phyloP scores from a whole-genome alignment of 177 flowering plant genomes.

The Vitis hybrid region DNA sequence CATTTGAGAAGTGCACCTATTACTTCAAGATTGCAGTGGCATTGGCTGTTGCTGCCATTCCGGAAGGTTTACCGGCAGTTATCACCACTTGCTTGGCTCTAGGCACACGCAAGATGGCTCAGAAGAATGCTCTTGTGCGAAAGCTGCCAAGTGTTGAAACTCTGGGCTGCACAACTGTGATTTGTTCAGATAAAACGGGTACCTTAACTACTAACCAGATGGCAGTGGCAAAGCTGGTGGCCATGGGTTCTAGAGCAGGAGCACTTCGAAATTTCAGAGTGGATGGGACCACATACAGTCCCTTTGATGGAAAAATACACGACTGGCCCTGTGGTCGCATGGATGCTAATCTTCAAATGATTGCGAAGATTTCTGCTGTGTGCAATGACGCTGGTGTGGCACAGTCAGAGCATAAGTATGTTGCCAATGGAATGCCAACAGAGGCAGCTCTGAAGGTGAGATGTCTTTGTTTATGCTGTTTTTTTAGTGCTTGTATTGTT shows the following conservation, averaged over 20 bases:
- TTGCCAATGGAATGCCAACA: slow-evolving; percentile 73
- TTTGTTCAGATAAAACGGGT: slow-evolving; percentile 80
- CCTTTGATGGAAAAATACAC: slow-evolving; percentile 58
- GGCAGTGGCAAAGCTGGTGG: slow-evolving; percentile 69
- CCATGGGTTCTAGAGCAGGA: slow-evolving; percentile 36
- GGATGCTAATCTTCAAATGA: slow-evolving; percentile 68
- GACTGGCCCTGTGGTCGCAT: slow-evolving; percentile 57
- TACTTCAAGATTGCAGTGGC: slow-evolving; percentile 74
- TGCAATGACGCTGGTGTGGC: slow-evolving; percentile 71
- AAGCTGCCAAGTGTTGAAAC: slow-evolving; percentile 88
- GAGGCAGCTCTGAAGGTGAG: slow-evolving; percentile 79
- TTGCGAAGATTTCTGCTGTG: slow-evolving; percentile 66
- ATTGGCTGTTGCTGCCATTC: slow-evolving; percentile 73
- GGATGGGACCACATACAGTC: slow-evolving; percentile 65
- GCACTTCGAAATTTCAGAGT: slow-evolving; percentile 37
- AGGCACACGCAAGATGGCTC: slow-evolving; percentile 83
- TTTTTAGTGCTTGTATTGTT: too few species aligned
- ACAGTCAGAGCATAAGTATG: slow-evolving; percentile 47
- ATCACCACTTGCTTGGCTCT: slow-evolving; percentile 72
- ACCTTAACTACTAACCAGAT: slow-evolving; percentile 81
- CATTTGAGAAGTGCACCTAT: slow-evolving; percentile 72
- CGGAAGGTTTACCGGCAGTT: slow-evolving; percentile 73
- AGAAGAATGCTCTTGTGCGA: slow-evolving; percentile 77
- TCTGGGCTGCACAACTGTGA: slow-evolving; percentile 82
- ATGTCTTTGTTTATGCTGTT: neutral